Conservation (phyloP, 495 filamentous ascomycete species). For the Hypoxylon lenormandii region DNA sequence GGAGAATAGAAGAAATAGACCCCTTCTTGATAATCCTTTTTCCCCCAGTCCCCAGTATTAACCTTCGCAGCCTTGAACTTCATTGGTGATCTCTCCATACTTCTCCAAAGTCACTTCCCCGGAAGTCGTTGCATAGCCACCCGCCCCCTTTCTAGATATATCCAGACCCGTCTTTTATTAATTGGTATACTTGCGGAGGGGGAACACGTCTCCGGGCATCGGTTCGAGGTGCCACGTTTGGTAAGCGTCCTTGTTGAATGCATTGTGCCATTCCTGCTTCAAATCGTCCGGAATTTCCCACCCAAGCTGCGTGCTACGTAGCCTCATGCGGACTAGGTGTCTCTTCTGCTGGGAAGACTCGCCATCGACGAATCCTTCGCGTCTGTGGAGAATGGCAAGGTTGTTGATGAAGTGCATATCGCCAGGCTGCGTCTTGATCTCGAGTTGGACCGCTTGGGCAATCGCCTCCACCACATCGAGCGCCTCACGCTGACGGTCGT, state of each 20-base stretch:
- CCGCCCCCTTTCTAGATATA: slow-evolving; percentile 15
- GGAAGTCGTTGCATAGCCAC: slow-evolving; percentile 23
- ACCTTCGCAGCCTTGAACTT: neutral
- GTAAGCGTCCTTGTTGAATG: slow-evolving; percentile 56
- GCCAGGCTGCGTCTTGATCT: slow-evolving; percentile 67
- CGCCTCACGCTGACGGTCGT: slow-evolving; percentile 69
- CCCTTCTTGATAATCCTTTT: neutral
- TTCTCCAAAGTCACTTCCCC: slow-evolving; percentile 3
- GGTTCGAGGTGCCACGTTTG: slow-evolving; percentile 65
- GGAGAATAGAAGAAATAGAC: slow-evolving; percentile 1
- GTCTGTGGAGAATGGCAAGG: slow-evolving; percentile 74
- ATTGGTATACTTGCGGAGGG: slow-evolving; percentile 63
- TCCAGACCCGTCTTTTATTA: slow-evolving; percentile 39
- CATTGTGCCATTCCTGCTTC: slow-evolving; percentile 58
- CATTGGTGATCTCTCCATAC: slow-evolving; percentile 15
- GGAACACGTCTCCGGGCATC: slow-evolving; percentile 64
- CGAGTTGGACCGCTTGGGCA: slow-evolving; percentile 67
- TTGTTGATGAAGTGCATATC: slow-evolving; percentile 84
- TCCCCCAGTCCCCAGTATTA: neutral
- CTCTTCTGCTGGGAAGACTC: slow-evolving; percentile 56
- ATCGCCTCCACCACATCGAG: slow-evolving; percentile 72
- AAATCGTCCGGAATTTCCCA: slow-evolving; percentile 62
- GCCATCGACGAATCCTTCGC: slow-evolving; percentile 70
- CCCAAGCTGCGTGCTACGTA: slow-evolving; percentile 58
- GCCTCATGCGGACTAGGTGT: slow-evolving; percentile 65